phyloP scores from a whole-genome alignment of 768 basidiomycete species.

The Neoboletus brunneissimus region DNA sequence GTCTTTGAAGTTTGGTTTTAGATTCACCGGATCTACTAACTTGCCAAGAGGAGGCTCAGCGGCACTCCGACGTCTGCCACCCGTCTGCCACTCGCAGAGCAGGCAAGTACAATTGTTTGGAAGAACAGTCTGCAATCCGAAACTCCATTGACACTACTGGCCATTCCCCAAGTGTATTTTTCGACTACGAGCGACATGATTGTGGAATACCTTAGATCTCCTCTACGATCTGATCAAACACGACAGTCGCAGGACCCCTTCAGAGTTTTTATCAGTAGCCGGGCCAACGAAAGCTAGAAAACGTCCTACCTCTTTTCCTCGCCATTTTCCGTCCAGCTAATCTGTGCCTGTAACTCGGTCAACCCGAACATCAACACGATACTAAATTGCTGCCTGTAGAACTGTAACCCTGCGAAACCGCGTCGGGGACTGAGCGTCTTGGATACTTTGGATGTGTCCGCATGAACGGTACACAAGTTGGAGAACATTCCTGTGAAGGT shows the following conservation, averaged over 20 bases:
- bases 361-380: conserved; percentile 43
- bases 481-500: conserved; percentile 27
- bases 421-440: conserved; percentile 31
- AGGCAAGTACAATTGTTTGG: not conserved
- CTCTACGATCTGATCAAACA: conserved; percentile 33
- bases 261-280: not conserved
- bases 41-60: too few species aligned
- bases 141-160: not conserved
- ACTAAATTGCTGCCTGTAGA: conserved; percentile 34
- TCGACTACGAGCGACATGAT: not conserved
- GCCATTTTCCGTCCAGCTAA: conserved; percentile 42
- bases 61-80: too few species aligned
- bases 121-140: not conserved
- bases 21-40: too few species aligned
- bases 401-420: conserved; percentile 29
- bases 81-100: too few species aligned
- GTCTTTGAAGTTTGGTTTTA: too few species aligned
- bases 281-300: not conserved
- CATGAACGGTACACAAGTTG: conserved; percentile 21
- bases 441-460: conserved; percentile 30
- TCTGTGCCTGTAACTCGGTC: conserved; percentile 47
- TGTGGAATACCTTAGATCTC: conserved; percentile 13
- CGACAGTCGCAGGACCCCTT: conserved; percentile 33
- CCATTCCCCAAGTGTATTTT: not conserved
- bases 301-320: conserved; percentile 21